These are phyloP conservation scores for Xylariales sp. DNA, from an alignment of 2,329 filamentous ascomycete species.

Conservation along the genomic window DNA sequence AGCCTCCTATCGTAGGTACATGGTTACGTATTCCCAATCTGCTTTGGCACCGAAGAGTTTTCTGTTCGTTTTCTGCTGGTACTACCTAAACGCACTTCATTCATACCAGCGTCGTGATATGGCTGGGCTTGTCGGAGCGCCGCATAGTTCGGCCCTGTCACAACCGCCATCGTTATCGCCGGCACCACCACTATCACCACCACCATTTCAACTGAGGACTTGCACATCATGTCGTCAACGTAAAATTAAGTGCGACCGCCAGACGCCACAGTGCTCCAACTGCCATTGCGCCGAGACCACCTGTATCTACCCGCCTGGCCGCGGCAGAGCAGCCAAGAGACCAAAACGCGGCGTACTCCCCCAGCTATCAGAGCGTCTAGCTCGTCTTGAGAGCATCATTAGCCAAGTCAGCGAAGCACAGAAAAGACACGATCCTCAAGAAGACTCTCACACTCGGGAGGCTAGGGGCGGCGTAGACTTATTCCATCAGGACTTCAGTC, in stretches of 20 bases:
- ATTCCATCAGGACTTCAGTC: slow-evolving; percentile 14
- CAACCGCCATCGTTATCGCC: not conserved
- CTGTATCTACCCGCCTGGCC: slow-evolving; percentile 28
- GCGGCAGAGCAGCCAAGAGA: slow-evolving; percentile 25
- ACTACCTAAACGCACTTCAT: not conserved
- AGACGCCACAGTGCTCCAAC: slow-evolving; percentile 21
- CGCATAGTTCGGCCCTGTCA: slow-evolving; percentile 1
- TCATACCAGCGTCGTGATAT: not conserved
- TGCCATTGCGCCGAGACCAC: slow-evolving; percentile 10
- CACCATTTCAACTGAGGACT: slow-evolving; percentile 20
- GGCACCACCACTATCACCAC: not conserved
- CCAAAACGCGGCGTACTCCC: slow-evolving; percentile 9
- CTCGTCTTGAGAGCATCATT: slow-evolving; percentile 27
- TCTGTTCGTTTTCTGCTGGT: not conserved
- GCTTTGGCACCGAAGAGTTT: not conserved
- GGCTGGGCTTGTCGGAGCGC: not conserved
- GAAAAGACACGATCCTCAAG: not conserved
- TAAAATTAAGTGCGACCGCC: slow-evolving; percentile 30
- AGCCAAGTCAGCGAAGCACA: slow-evolving; percentile 10
- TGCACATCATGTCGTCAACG: slow-evolving; percentile 28
- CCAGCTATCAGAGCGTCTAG: slow-evolving; percentile 24
- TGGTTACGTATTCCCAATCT: slow-evolving; percentile 1
- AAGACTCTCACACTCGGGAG: not conserved
- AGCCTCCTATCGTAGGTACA: not conserved
- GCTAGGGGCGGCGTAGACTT: not conserved